These are phyloP conservation scores for Talaromyces sp. DNA, from an alignment of 2,329 filamentous ascomycete species.

Conservation along the genomic window DNA sequence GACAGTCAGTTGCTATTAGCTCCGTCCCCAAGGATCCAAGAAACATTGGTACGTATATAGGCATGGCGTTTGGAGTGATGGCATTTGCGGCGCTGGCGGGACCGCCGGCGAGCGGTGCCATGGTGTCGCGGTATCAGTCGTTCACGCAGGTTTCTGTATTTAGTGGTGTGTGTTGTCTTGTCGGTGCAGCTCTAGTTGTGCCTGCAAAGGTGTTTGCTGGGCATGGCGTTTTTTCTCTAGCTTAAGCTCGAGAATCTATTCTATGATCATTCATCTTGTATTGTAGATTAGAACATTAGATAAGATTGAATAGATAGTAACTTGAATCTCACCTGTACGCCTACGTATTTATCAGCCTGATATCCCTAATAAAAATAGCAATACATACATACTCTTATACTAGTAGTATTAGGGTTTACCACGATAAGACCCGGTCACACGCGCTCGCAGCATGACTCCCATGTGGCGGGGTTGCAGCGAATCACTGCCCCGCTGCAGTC, in stretches of 20 bases:
- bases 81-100: conserved; percentile 45
- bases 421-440: background rate
- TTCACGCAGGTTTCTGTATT: conserved; percentile 34
- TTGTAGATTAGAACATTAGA: too few species aligned
- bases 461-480: background rate
- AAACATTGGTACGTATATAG: conserved; percentile 17
- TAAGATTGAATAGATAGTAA: too few species aligned
- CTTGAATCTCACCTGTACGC: too few species aligned
- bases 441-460: background rate
- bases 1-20: conserved; percentile 11
- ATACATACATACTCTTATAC: too few species aligned
- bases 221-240: background rate
- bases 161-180: conserved; percentile 18
- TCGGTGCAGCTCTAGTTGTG: conserved; percentile 15
- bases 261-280: too few species aligned
- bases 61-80: conserved; percentile 24
- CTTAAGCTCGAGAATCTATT: background rate
- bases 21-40: conserved; percentile 11
- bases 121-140: conserved; percentile 38
- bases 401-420: too few species aligned
- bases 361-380: background rate
- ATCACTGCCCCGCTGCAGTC: background rate
- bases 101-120: conserved; percentile 42
- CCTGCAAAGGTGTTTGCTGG: conserved; percentile 4
- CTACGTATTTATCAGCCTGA: background rate